Conservation (phyloP, 2,329 filamentous ascomycete species). For the Leptographium lundbergii region DNA sequence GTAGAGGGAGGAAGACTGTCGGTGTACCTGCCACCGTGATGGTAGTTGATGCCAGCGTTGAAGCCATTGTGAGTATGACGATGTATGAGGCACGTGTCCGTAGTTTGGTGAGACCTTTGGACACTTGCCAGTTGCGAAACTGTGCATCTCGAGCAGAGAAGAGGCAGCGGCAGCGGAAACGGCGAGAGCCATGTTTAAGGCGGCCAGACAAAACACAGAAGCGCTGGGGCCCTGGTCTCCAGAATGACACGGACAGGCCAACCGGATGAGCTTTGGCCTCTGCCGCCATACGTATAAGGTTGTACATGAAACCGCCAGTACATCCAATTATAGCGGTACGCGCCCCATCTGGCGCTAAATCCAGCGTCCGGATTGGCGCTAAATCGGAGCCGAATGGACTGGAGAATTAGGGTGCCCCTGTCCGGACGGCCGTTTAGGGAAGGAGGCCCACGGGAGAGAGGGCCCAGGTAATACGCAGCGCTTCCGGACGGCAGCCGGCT, state of each 20-base stretch:
- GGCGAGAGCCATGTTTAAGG: not conserved
- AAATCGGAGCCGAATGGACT: not conserved
- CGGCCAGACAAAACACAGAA: not conserved
- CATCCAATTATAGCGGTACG: not conserved
- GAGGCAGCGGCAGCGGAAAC: not conserved
- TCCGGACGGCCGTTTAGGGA: too few relatives aligned
- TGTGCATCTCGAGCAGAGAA: not conserved
- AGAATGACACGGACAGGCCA: not conserved
- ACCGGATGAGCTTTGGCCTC: not conserved
- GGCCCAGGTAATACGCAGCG: not conserved
- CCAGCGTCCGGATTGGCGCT: not conserved
- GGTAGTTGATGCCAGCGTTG: not conserved
- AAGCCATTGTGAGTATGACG: not conserved
- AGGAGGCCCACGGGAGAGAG: too few relatives aligned
- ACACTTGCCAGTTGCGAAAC: not conserved
- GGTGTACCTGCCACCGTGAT: conserved; percentile 7
- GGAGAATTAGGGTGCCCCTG: not conserved
- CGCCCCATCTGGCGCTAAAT: not conserved
- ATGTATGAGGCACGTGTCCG: not conserved
- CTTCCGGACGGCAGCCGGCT: not conserved
- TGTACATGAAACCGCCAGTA: not conserved
- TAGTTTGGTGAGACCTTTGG: not conserved
- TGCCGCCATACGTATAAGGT: not conserved
- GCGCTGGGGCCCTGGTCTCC: not conserved
- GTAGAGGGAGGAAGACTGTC: conserved; percentile 5